phyloP scores from a whole-genome alignment of 2,329 filamentous ascomycete genomes.

The Cladophialophora carrionii region DNA sequence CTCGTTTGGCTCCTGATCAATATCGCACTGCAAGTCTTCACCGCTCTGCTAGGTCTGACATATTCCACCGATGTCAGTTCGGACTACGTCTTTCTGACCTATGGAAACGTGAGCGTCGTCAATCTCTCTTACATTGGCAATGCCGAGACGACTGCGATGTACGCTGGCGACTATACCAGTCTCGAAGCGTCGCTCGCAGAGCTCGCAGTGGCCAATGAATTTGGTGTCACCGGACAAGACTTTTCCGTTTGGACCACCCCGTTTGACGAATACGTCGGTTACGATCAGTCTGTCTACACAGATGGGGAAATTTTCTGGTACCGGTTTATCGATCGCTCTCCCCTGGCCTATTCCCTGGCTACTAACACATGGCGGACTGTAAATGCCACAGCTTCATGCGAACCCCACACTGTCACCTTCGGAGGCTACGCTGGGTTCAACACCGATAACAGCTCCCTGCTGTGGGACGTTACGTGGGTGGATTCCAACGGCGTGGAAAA shows the following conservation, averaged over 20 bases:
- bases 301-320: slow-evolving; percentile 44
- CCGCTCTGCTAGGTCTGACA: slow-evolving; percentile 33
- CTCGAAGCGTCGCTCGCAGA: slow-evolving; percentile 6
- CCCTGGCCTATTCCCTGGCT: not conserved
- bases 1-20: slow-evolving; percentile 28
- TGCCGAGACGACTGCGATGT: slow-evolving; percentile 12
- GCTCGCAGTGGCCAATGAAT: slow-evolving; percentile 19
- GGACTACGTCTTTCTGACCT: slow-evolving; percentile 16
- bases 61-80: slow-evolving; percentile 34
- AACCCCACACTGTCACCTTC: slow-evolving; percentile 20
- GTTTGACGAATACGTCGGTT: slow-evolving; percentile 12
- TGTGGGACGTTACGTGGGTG: slow-evolving; percentile 19
- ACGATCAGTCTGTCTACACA: slow-evolving; percentile 47
- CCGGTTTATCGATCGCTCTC: slow-evolving; percentile 32
- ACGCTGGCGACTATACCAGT: slow-evolving; percentile 15
- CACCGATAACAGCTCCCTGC: slow-evolving; percentile 16
- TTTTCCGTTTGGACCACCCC: slow-evolving; percentile 3
- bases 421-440: slow-evolving; percentile 30
- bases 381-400: slow-evolving; percentile 28
- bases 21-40: slow-evolving; percentile 29
- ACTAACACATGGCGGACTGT: slow-evolving; percentile 24
- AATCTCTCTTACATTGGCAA: slow-evolving; percentile 30
- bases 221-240: slow-evolving; percentile 28
- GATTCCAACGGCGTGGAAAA: slow-evolving; percentile 22
- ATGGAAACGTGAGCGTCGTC: slow-evolving; percentile 29